Conservation (phyloP, 768 basidiomycete species). For the Suillus fuscotomentosus region DNA sequence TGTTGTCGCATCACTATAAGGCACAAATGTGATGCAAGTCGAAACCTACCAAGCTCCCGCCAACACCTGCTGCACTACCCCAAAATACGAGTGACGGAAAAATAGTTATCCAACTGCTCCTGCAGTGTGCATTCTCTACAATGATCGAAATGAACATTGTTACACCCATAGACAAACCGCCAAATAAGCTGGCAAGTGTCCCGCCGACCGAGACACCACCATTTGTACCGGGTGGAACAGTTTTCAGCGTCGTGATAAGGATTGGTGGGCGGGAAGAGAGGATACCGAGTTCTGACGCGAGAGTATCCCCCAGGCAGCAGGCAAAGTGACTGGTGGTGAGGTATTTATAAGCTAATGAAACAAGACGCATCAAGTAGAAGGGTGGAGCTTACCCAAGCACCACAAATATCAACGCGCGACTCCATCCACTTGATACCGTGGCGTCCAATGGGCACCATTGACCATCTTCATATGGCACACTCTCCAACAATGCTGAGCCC, state of each 20-base stretch:
- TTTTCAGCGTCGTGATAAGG: slow-evolving; percentile 73
- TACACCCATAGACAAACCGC: slow-evolving; percentile 71
- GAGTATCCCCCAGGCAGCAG: slow-evolving; percentile 87
- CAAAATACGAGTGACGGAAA: slow-evolving; percentile 48
- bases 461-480: slow-evolving; percentile 13
- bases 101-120: slow-evolving; percentile 36
- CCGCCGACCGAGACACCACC: slow-evolving; percentile 81
- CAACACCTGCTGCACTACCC: slow-evolving; percentile 65
- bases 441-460: slow-evolving; percentile 65
- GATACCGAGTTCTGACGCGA: slow-evolving; percentile 93
- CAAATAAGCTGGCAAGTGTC: slow-evolving; percentile 67
- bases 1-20: slow-evolving; percentile 4
- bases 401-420: slow-evolving; percentile 60
- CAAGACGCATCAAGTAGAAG: not conserved
- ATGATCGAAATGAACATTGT: slow-evolving; percentile 55
- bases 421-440: slow-evolving; percentile 46
- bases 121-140: slow-evolving; percentile 61
- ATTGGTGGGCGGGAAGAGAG: slow-evolving; percentile 66
- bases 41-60: slow-evolving; percentile 72
- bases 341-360: slow-evolving; percentile 5
- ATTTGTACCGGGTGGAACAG: slow-evolving; percentile 88
- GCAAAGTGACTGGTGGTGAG: slow-evolving; percentile 66
- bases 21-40: not conserved
- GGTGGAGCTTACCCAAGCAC: slow-evolving; percentile 56
- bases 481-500: slow-evolving; percentile 19